phyloP scores from a whole-genome alignment of 2,329 filamentous ascomycete species.

The Trichoderma gracile region DNA sequence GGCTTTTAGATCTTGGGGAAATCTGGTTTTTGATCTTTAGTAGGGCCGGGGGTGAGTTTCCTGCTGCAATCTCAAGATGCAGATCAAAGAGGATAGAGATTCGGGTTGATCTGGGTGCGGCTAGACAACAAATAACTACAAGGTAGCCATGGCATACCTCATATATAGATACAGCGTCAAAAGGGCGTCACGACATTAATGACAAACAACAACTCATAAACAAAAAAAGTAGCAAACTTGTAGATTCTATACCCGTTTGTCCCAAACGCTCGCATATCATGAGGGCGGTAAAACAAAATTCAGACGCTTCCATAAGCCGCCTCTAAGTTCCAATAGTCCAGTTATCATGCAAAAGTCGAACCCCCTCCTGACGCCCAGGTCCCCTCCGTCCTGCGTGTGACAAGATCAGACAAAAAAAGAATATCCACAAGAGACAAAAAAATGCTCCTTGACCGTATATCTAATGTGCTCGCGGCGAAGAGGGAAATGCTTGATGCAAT shows the following conservation, averaged over 20 bases:
- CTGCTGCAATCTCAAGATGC: not conserved
- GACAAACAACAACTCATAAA: not conserved
- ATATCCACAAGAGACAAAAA: conserved; percentile 32
- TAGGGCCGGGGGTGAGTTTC: not conserved
- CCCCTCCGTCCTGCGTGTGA: not conserved
- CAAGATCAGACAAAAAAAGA: not conserved
- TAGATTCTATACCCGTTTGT: not conserved
- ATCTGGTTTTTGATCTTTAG: not conserved
- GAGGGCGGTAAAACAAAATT: not conserved
- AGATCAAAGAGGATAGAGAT: not conserved
- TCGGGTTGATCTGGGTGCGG: too few species aligned
- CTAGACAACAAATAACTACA: not conserved
- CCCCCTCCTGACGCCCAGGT: not conserved
- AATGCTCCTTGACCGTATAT: conserved; percentile 27
- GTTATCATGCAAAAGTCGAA: not conserved
- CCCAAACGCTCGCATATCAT: not conserved
- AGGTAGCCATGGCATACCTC: not conserved
- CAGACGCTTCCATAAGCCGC: not conserved
- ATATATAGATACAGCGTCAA: not conserved
- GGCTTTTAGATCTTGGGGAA: conserved; percentile 12
- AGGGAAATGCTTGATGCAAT: not conserved
- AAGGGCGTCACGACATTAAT: conserved; percentile 7
- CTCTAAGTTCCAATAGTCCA: not conserved
- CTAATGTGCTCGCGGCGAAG: conserved; percentile 24
- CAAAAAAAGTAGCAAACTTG: not conserved